Evolutionary conservation across 2,329 filamentous ascomycete genomes (phyloP).

Genomic region (Fusarium sarcochroum): DNA sequence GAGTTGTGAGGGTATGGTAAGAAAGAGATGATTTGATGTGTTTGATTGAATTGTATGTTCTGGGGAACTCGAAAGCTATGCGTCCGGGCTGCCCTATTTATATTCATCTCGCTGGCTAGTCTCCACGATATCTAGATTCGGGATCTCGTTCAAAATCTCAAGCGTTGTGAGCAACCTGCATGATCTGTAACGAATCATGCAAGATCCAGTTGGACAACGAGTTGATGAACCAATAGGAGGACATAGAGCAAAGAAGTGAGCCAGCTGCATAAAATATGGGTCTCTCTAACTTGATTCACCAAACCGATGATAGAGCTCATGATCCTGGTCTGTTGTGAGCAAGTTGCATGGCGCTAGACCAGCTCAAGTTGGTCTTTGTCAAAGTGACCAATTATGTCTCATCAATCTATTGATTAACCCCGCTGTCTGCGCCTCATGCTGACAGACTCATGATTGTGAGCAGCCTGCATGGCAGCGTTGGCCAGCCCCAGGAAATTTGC

Average conservation of each 20-base stretch:
- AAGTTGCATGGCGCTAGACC: constrained; percentile 29
- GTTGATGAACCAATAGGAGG: neutral
- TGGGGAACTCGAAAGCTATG: neutral
- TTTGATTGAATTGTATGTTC: neutral
- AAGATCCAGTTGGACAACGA: too few species aligned
- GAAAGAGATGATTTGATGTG: neutral
- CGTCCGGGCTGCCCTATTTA: neutral
- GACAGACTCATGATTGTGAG: constrained; percentile 42
- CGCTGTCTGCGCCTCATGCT: constrained; percentile 23
- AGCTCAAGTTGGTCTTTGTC: neutral
- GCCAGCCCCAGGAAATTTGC: neutral
- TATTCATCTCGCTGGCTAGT: neutral
- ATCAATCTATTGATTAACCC: neutral
- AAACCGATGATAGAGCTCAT: neutral
- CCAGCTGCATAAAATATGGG: constrained; percentile 6
- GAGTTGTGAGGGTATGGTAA: neutral
- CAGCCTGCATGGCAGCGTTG: constrained; percentile 52
- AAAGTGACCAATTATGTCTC: neutral
- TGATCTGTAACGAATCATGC: neutral
- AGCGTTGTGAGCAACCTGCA: constrained; percentile 7
- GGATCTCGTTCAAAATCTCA: neutral
- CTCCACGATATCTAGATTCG: neutral
- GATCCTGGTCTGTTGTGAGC: constrained; percentile 21
- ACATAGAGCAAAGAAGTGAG: neutral
- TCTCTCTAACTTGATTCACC: neutral